Evolutionary conservation across 208 protist genomes (phyloP), one percentile per base, ranked within the genome.

Genomic region (Histomonas meleagridis): DNA sequence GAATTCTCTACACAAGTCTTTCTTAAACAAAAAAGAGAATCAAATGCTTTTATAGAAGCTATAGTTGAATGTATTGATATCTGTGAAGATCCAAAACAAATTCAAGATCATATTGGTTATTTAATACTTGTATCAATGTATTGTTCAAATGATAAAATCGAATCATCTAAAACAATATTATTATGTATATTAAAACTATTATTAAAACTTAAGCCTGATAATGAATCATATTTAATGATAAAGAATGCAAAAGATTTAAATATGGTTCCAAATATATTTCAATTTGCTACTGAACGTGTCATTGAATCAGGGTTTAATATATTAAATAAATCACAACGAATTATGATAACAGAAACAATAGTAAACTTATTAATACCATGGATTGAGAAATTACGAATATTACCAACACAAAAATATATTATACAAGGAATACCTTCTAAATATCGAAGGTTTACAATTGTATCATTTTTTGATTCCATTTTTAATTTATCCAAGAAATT

Each of bases 221-320:
- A 12, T 60, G 53, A 60, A 23, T 28, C 43, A 21, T 18, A 51
- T 21, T n/a, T 38, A 32, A 51, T 81, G 18, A 4, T 46, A n/a
- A 9, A 81, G 51, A 51, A 5, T 23, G 0, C 26, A 10, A 51
- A 18, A 12, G n/a, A 48, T 18, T 46, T 32, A 81, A 10, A 32
- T 23, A n/a, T 38, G 3, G 35, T 86, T 55, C 14, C 38, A 14
- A 38, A 12, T 32, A 48, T 43, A 18, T 86, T 55, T 49, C 40
- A 86, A 55, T 86, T 86, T 55, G 76, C 76, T 3, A 86, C 76
- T 18, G 76, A 86, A 28, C 76, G 55, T 38, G 46, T 86, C 2
- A 86, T 86, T 55, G 43, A n/a, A 18, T 51, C 46, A 14, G 40
- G 40, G 32, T 51, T 86, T 51, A 4, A 51, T 2, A 16, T 86